Percentiles rank a stretch among this genome's conserved stretches.
Evolutionary conservation across 1,284 basidiomycete species (phyloP).

Genomic region (Pulveroboletus sp.): DNA sequence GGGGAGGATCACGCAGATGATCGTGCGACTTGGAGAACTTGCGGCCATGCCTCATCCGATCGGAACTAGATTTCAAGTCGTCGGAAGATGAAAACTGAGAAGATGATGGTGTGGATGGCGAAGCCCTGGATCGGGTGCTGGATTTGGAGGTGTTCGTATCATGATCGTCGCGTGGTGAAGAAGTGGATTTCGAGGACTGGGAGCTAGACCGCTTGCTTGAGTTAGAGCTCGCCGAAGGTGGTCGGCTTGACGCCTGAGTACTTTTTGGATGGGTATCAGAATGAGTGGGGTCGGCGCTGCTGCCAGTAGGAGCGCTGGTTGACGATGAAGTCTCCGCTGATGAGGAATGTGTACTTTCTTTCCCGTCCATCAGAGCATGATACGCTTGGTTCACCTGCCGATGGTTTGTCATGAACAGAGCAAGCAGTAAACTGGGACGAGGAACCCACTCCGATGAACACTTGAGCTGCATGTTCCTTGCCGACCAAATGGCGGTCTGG

Average conservation of each 20-base stretch:
- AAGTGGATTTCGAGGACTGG: constrained; percentile 9
- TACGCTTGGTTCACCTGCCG: constrained; percentile 43
- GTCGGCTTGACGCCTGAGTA: constrained; percentile 31
- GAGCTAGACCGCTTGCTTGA: constrained; percentile 29
- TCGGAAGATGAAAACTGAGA: constrained; percentile 12
- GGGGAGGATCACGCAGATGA: constrained; percentile 24
- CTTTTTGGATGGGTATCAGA: constrained; percentile 27
- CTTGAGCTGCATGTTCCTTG: constrained; percentile 38
- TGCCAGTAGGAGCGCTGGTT: constrained; percentile 21
- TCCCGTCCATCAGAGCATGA: constrained; percentile 70
- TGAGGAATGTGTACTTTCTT: constrained; percentile 52
- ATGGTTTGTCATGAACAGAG: constrained; percentile 18
- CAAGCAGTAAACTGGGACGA: constrained; percentile 10
- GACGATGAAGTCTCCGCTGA: constrained; percentile 32
- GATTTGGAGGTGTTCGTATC: constrained; percentile 13
- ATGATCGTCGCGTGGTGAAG: constrained; percentile 17
- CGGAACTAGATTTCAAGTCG: constrained; percentile 16
- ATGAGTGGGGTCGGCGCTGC: constrained; percentile 23
- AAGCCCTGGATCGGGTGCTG: constrained; percentile 9
- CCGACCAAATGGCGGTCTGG: constrained; percentile 55
- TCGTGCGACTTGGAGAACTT: constrained; percentile 27
- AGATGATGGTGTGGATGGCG: constrained; percentile 12
- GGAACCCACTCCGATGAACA: constrained; percentile 33
- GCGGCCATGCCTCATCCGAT: constrained; percentile 19
- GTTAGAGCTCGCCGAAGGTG: constrained; percentile 35